Evolutionary conservation across 805 yeast species (phyloP), one percentile per base, ranked within the genome.

Genomic region (Myxozyma nipponensis): DNA sequence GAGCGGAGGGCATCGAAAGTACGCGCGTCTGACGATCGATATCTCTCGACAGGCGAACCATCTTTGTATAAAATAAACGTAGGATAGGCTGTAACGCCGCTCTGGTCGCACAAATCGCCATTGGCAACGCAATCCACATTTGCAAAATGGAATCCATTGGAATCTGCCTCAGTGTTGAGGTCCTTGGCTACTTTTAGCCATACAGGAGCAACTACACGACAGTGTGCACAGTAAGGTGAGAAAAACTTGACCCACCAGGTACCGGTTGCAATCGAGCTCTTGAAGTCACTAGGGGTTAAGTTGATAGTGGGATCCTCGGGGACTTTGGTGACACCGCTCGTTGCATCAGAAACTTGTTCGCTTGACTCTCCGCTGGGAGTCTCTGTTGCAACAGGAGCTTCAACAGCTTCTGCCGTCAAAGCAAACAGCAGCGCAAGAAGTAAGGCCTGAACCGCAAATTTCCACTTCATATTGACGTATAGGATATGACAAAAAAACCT

Each of bases 151-250:
- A 89, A 77, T 19, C 72, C 72, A 15, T 83, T 72, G 1, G 73
- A 72, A 44, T 77, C 58, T 6, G 67, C 59, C 17, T 70, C 63
- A 40, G 76, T 74, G 35, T 78, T 81, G 59, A 78, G 76, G 3
- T 67, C 65, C 22, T 71, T 60, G 69, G 79, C 86, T 0, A 91
- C 77, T 49, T 76, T 72, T 51, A 80, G 77, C 97, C 98, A 93
- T 5, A 70, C 74, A 1, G 98, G 98, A 1, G 86, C 93, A 46
- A 93, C 69, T 5, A 70, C 73, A 54, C 71, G 76, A 69, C 98
- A 93, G 68, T 91, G 98, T 5, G 71, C 66, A 66, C 98, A 93
- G 62, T 83, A 83, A 0, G 98, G 98, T 28, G 96, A 87, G 65
- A 69, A 93, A 68, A 88, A 90, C 69, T 91, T 96, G 30, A 91